Evolutionary conservation across 192 early-diverging fungal genomes (phyloP).

Genomic region (Blastocladiella britannica): DNA sequence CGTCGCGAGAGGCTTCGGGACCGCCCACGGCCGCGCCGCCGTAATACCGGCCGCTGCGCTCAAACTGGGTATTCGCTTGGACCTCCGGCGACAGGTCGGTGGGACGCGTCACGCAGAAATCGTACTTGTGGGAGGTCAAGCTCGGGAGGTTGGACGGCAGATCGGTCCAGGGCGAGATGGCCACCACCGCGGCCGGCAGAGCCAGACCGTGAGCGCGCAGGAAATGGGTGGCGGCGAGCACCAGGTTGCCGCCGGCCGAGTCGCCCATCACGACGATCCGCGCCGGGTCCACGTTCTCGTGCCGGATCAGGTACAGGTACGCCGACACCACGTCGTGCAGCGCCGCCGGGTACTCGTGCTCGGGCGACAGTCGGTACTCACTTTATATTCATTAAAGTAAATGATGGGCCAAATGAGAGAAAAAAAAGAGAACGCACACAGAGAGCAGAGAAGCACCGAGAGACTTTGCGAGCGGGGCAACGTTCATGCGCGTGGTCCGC

Average conservation of each 20-base stretch:
- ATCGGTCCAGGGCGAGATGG: conserved; percentile 1
- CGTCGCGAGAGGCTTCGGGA: too few relatives aligned
- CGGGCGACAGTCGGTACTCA: conserved; percentile 29
- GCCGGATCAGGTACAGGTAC: conserved; percentile 15
- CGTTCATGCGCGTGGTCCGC: neutral
- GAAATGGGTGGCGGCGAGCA: conserved; percentile 5
- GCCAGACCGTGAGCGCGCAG: conserved; percentile 1
- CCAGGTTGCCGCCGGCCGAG: conserved; percentile 26
- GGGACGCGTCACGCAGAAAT: too few relatives aligned
- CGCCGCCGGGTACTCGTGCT: conserved; percentile 23
- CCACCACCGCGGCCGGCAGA: neutral
- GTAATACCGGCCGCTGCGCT: too few relatives aligned
- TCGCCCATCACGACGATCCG: conserved; percentile 30
- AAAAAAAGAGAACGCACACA: neutral
- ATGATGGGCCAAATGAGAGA: neutral
- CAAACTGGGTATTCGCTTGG: too few relatives aligned
- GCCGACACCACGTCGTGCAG: conserved; percentile 27
- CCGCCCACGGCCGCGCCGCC: too few relatives aligned
- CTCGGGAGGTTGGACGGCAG: neutral
- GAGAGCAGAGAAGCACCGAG: neutral
- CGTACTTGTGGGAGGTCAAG: too few relatives aligned
- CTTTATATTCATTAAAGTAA: neutral
- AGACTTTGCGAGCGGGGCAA: neutral
- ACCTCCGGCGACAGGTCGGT: too few relatives aligned
- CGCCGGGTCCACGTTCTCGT: conserved; percentile 7